A percentile compares a stretch with the other conserved stretches of the same genome.
These are phyloP conservation scores for Amanita rubescens DNA, from an alignment of 768 basidiomycete species.

Conservation along the genomic window DNA sequence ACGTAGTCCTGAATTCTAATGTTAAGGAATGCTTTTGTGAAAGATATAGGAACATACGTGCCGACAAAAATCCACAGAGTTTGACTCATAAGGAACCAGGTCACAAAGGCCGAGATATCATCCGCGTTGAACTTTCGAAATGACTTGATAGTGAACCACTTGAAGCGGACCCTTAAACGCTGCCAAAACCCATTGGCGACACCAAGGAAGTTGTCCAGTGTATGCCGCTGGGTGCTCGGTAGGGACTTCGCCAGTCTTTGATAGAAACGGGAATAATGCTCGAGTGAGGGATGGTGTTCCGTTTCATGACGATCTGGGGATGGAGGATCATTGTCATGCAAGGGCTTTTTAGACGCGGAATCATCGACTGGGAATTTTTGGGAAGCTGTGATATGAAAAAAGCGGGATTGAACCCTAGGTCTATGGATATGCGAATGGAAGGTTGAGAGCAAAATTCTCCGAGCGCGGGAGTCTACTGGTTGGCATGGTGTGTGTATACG, in stretches of 20 bases:
- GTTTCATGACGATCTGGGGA: neutral
- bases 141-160: slow-evolving; percentile 94
- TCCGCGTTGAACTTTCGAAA: slow-evolving; percentile 95
- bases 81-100: slow-evolving; percentile 94
- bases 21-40: neutral
- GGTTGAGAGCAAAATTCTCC: neutral
- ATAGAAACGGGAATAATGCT: slow-evolving; percentile 78
- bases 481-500: no score
- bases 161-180: slow-evolving; percentile 83
- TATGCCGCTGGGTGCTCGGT: slow-evolving; percentile 72
- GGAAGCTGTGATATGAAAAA: slow-evolving; percentile 4
- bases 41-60: slow-evolving; percentile 51
- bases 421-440: neutral
- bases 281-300: slow-evolving; percentile 15
- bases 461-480: neutral
- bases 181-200: slow-evolving; percentile 90
- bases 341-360: slow-evolving; percentile 8
- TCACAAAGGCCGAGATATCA: slow-evolving; percentile 93
- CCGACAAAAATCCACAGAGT: slow-evolving; percentile 93
- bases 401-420: slow-evolving; percentile 8
- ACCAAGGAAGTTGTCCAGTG: slow-evolving; percentile 82
- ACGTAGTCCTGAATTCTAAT: slow-evolving; percentile 64
- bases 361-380: slow-evolving; percentile 6
- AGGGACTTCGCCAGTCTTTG: slow-evolving; percentile 71
- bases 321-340: slow-evolving; percentile 4